A percentile compares a stretch with the other conserved stretches of the same genome.
Conservation (phyloP, 768 basidiomycete species). For the Suillus subaureus region DNA sequence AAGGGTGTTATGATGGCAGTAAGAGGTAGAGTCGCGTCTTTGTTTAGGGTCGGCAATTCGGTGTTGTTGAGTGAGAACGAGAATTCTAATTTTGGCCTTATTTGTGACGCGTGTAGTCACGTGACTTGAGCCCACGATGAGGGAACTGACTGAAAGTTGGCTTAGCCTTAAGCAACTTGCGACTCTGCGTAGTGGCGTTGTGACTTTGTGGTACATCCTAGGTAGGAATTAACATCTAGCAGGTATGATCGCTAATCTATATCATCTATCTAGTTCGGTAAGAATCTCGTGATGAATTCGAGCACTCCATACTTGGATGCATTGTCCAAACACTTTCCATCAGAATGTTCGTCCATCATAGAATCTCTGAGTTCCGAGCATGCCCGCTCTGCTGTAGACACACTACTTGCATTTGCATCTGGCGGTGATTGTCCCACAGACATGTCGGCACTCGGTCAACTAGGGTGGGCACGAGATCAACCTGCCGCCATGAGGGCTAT, state of each 20-base stretch:
- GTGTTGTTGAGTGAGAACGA: slow-evolving; percentile 23
- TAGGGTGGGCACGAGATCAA: slow-evolving; percentile 29
- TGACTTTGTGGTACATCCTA: not conserved
- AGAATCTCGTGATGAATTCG: not conserved
- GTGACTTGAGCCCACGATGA: slow-evolving; percentile 14
- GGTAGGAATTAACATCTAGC: slow-evolving; percentile 1
- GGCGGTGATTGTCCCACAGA: slow-evolving; percentile 28
- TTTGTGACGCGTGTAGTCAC: slow-evolving; percentile 29
- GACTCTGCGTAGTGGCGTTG: not conserved
- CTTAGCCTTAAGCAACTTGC: not conserved
- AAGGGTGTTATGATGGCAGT: slow-evolving; percentile 29
- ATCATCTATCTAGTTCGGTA: not conserved
- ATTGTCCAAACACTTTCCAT: slow-evolving; percentile 23
- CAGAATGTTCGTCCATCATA: slow-evolving; percentile 6
- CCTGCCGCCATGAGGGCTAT: slow-evolving; percentile 26
- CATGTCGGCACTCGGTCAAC: slow-evolving; percentile 12
- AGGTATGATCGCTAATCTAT: not conserved
- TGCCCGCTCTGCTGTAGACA: slow-evolving; percentile 21
- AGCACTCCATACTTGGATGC: slow-evolving; percentile 30
- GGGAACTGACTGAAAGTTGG: not conserved
- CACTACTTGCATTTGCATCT: slow-evolving; percentile 31
- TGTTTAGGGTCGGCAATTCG: slow-evolving; percentile 37
- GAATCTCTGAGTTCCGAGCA: slow-evolving; percentile 16
- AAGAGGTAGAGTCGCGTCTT: slow-evolving; percentile 31
- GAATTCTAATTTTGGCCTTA: not conserved